Evolutionary conservation across 2,329 filamentous ascomycete species (phyloP), one percentile per base, ranked within the genome.

Genomic region (Botryotinia narcissicola): DNA sequence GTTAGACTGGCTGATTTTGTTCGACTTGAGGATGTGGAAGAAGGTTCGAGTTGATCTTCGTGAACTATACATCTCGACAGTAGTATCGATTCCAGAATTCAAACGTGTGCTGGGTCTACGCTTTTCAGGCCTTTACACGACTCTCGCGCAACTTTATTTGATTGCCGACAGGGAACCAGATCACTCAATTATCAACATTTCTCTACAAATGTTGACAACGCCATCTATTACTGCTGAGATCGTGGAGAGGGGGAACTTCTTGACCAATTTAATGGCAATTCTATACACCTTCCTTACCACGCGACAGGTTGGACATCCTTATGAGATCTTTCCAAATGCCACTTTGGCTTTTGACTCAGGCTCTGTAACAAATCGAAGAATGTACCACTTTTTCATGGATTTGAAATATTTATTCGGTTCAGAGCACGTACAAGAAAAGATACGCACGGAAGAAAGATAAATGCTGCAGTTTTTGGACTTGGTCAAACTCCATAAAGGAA

Each of bases 371-470:
- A 99, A 99, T 81, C 88, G 96, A 66, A 90, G 96, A 48, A 94
- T 99, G 87, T 98, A 98, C 80, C 96, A 98, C 82, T 99, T 99
- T 85, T 99, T 98, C 83, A 88, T 95, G 74, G 96, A 99, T 81
- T 86, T 98, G 77, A 94, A 94, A 78, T 97, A 96, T 82, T 89
- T 99, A 0, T 93, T 98, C 75, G 90, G 92, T 60, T 97, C 95
- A 0, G 90, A 93, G 44, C 93, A 97, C 81, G 94, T 98, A 3
- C 94, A 97, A 81, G 90, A 94, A 77, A 90, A 92, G 71, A 88
- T 98, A 75, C 90, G 96, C 57, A 90, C 87, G 4, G 94, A 98
- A 81, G 90, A 92, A 71, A 89, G 94, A 74, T 99, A 99, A 79
- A 87, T 98, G 72, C 86, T 97, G 81, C 97, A 99, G 80, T 99